These are phyloP conservation scores for Diplodia seriata DNA, from an alignment of 2,329 filamentous ascomycete genomes.

Conservation along the genomic window DNA sequence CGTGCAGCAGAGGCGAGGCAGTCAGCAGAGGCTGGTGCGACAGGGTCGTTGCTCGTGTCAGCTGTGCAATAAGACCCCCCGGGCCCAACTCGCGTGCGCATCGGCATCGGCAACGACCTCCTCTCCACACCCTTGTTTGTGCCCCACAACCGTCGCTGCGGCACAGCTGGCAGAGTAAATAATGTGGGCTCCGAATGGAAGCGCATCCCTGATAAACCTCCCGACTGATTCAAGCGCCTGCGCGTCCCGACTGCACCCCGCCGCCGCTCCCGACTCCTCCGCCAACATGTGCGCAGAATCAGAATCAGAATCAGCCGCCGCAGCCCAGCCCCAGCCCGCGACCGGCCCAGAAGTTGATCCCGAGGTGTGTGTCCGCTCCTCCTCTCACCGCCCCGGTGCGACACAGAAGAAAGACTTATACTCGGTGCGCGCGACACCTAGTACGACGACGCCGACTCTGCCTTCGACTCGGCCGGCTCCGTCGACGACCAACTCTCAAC, in stretches of 20 bases:
- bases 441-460: neutral
- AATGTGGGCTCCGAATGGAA: neutral
- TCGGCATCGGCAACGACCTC: neutral
- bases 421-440: neutral
- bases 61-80: too few species aligned
- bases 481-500: constrained; percentile 35
- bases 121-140: neutral
- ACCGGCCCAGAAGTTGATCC: constrained; percentile 4
- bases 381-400: too few species aligned
- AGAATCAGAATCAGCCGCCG: too few species aligned
- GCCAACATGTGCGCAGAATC: neutral
- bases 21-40: neutral
- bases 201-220: neutral
- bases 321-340: neutral
- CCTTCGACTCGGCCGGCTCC: constrained; percentile 35
- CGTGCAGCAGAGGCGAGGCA: neutral
- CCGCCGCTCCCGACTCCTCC: too few species aligned
- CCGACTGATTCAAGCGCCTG: neutral
- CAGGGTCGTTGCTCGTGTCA: neutral
- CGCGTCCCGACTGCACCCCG: neutral
- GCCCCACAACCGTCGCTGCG: neutral
- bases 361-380: neutral
- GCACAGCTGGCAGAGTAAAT: neutral
- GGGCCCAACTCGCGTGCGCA: neutral
- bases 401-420: too few species aligned